These are phyloP conservation scores for Thermochaetoides thermophila DNA, from an alignment of 495 filamentous ascomycete genomes.

Conservation along the genomic window DNA sequence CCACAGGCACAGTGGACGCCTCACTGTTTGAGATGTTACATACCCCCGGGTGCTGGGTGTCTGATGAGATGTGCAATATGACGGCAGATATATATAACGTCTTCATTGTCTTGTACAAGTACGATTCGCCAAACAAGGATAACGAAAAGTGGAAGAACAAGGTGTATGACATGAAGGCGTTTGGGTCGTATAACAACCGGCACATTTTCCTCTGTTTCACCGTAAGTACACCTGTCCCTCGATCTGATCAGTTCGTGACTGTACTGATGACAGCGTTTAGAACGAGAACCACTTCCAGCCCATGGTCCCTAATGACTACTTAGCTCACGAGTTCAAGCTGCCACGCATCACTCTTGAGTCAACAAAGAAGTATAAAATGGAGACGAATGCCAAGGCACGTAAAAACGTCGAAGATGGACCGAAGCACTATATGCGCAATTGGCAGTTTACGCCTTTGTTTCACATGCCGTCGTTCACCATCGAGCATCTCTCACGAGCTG, in stretches of 20 bases:
- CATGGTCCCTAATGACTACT: slow-evolving; percentile 14
- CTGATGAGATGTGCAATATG: slow-evolving; percentile 10
- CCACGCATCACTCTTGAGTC: slow-evolving; percentile 10
- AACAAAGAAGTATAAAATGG: slow-evolving; percentile 7
- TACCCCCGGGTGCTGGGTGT: slow-evolving; percentile 10
- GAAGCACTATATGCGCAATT: slow-evolving; percentile 5
- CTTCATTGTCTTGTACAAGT: slow-evolving; percentile 13
- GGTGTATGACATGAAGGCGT: slow-evolving; percentile 12
- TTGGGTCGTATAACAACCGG: slow-evolving; percentile 14
- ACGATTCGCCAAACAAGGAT: neutral
- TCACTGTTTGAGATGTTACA: slow-evolving; percentile 14
- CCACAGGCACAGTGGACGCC: neutral
- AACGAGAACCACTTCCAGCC: slow-evolving; percentile 12
- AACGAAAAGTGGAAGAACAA: neutral
- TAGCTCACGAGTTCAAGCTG: slow-evolving; percentile 12
- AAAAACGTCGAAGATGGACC: neutral
- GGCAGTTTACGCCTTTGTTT: too few species aligned
- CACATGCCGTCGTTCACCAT: too few species aligned
- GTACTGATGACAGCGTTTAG: too few species aligned
- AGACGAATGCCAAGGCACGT: neutral
- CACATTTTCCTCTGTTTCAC: slow-evolving; percentile 15
- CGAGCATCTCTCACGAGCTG: too few species aligned
- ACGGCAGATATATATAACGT: slow-evolving; percentile 16
- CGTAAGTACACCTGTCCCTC: neutral
- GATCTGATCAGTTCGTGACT: too few species aligned